Evolutionary conservation across 208 protist species (phyloP).

Genomic region (Acanthamoeba triangularis): DNA sequence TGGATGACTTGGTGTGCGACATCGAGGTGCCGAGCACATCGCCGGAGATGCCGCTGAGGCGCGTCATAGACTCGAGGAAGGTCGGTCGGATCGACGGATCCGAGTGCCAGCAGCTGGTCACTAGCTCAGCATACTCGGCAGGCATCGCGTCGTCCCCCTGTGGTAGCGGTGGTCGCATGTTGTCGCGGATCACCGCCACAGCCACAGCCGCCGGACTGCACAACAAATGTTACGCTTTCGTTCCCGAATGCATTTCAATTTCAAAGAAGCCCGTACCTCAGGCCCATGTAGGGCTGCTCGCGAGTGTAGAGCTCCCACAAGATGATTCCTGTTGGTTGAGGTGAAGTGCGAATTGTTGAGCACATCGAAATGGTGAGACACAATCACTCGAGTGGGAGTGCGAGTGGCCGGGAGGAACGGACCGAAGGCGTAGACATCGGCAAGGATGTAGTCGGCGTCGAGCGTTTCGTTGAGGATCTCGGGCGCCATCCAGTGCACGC

Average conservation of each 20-base stretch:
- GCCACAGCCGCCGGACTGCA: slow-evolving; percentile 26
- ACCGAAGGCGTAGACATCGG: slow-evolving; percentile 68
- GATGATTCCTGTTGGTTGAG: slow-evolving; percentile 35
- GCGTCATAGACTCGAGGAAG: slow-evolving; percentile 53
- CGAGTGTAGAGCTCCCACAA: slow-evolving; percentile 68
- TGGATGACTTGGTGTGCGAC: not conserved
- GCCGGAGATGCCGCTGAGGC: slow-evolving; percentile 34
- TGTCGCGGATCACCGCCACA: slow-evolving; percentile 54
- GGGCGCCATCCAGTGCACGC: not conserved
- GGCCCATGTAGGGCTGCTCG: slow-evolving; percentile 43
- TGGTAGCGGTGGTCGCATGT: slow-evolving; percentile 29
- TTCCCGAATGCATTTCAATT: no score
- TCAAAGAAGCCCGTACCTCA: no score
- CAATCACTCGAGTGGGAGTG: no score
- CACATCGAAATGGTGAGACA: no score
- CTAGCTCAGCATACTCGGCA: not conserved
- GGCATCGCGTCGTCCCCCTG: not conserved
- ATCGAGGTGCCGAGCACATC: not conserved
- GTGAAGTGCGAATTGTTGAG: not conserved
- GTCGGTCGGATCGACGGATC: slow-evolving; percentile 50
- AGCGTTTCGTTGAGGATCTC: slow-evolving; percentile 52
- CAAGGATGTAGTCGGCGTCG: not conserved
- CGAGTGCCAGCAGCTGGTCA: slow-evolving; percentile 17
- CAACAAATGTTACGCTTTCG: no score
- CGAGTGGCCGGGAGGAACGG: not conserved